Evolutionary conservation across 805 yeast genomes (phyloP), one percentile per base, ranked within the genome.

Genomic region (Saturnispora quitensis): DNA sequence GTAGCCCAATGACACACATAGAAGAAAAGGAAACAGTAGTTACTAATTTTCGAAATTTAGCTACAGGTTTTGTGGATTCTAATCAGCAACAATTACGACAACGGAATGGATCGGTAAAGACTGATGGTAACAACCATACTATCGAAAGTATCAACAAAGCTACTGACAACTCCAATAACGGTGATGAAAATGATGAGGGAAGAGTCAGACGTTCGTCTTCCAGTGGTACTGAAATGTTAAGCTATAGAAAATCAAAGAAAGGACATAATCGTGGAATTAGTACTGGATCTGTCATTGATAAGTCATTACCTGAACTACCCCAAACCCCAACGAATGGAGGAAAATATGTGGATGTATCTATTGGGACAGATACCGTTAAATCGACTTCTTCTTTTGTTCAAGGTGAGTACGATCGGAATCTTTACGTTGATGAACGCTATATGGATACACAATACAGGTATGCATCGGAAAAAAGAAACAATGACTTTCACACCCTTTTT

Each of bases 401-500:
- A 40, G 47, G 53, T 18, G 55, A 54, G 27, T 61, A 56, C 51
- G 80, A 77, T 57, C 60, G 69, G 4, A 74, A 69, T 50, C 60
- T 76, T 7, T 85, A 83, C 60, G 73, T 73, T 6, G 82, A 78
- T 49, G 88, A 83, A 56, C 73, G 70, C 54, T 84, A 70, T 59
- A 67, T 74, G 34, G 80, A 75, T 54, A 80, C 91, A 0, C 72
- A 68, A 13, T 83, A 79, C 61, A 72, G 82, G 49, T 86, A 74
- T 61, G 89, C 97, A 1, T 70, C 82, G 2, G 73, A 73, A 50
- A 75, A 75, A 47, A 71, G 95, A 50, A 76, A 89, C 61, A 70
- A 74, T 5, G 96, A 87, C 38, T 93, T 89, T 65, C 97, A 89
- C 67, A 75, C 72, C 40, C 58, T 84, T 2, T 93, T 91, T 71